Conservation (phyloP, 345 rosid genomes). For the Salix suchowensis region DNA sequence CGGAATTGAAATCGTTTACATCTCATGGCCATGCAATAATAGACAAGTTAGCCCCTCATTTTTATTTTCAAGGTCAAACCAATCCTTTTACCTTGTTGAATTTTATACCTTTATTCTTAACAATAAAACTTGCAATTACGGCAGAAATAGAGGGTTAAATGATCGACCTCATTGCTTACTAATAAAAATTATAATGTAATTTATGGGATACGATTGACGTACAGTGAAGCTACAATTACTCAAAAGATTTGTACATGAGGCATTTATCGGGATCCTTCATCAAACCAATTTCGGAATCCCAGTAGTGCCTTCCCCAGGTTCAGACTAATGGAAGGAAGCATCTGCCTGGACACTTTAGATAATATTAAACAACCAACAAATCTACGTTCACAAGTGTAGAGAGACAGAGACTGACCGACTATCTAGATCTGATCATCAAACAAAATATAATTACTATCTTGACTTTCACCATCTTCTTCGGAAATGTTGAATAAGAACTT, state of each 20-base stretch:
- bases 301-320: slow-evolving; percentile 16
- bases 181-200: background rate
- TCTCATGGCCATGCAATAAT: too few relatives aligned
- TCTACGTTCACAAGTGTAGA: slow-evolving; percentile 7
- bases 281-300: slow-evolving; percentile 64
- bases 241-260: slow-evolving; percentile 26
- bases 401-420: background rate
- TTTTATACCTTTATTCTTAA: too few relatives aligned
- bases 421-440: slow-evolving; percentile 5
- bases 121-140: too few relatives aligned
- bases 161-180: background rate
- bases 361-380: slow-evolving; percentile 13
- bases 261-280: slow-evolving; percentile 48
- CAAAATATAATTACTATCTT: slow-evolving; percentile 17
- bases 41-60: too few relatives aligned
- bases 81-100: too few relatives aligned
- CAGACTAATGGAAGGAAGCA: slow-evolving; percentile 6
- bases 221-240: background rate
- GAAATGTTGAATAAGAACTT: slow-evolving; percentile 89
- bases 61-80: too few relatives aligned
- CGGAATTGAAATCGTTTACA: too few relatives aligned
- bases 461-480: slow-evolving; percentile 67
- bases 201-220: background rate
- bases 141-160: background rate
- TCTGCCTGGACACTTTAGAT: background rate